These are phyloP conservation scores for Ceratocystis lukuohia DNA, from an alignment of 2,329 filamentous ascomycete genomes.

Conservation along the genomic window DNA sequence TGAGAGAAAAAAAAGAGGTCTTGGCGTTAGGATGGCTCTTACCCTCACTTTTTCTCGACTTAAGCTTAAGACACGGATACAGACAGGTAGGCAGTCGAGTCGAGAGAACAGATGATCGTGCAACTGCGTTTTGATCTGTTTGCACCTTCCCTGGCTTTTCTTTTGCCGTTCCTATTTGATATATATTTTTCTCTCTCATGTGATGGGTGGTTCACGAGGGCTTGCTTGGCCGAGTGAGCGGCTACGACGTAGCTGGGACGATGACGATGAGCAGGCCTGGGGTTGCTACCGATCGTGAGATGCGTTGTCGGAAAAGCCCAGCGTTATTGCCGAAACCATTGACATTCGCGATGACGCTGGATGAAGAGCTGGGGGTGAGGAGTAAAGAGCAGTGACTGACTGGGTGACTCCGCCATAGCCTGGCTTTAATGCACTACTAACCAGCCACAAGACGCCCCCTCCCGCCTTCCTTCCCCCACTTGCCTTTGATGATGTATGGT, in stretches of 20 bases:
- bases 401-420: too few relatives aligned
- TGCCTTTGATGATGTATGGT: not conserved
- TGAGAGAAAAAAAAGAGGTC: not conserved
- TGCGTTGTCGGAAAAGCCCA: not conserved
- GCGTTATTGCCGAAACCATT: not conserved
- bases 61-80: slow-evolving; percentile 3
- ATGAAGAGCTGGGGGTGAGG: too few relatives aligned
- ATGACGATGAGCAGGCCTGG: not conserved
- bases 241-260: not conserved
- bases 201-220: not conserved
- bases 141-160: not conserved
- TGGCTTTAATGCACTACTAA: too few relatives aligned
- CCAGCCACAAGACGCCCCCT: too few relatives aligned
- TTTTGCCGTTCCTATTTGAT: not conserved
- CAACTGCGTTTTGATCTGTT: not conserved
- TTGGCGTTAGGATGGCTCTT: not conserved
- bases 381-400: too few relatives aligned
- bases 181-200: not conserved
- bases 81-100: not conserved
- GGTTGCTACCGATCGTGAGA: too few relatives aligned
- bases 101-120: slow-evolving; percentile 6
- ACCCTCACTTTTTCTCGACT: slow-evolving; percentile 4
- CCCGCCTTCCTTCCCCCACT: too few relatives aligned
- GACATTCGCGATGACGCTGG: too few relatives aligned
- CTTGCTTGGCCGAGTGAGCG: not conserved